Evolutionary conservation across 139 green algal species (phyloP), one percentile per base, ranked within the genome.

Genomic region (Volvox reticuliferus): DNA sequence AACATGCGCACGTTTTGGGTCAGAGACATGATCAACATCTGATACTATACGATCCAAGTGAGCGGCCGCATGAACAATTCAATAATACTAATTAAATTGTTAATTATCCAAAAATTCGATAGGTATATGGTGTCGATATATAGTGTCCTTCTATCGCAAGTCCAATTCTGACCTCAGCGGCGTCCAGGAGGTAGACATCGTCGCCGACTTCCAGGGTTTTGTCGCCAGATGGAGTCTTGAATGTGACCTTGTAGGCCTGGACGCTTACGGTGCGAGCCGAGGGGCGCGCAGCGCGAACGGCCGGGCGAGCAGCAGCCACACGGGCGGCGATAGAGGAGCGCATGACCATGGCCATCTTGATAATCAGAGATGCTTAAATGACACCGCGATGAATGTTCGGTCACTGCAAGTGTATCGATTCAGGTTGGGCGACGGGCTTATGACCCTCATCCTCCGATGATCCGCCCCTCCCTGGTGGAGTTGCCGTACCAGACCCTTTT

Each of bases 141-240:
- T n/a, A n/a, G n/a, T n/a, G n/a, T n/a, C n/a, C n/a, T n/a, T n/a
- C n/a, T n/a, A n/a, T n/a, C n/a, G n/a, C n/a, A n/a, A n/a, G n/a
- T n/a, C n/a, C n/a, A n/a, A 55, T 22, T 17, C 92, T 71, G 28
- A 95, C 94, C 91, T 94, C 93, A 75, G 93, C 89, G 61, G 93
- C 92, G 68, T 94, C 93, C 89, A 97, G 95, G 85, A 97, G 96
- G 95, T 97, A 97, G 76, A 90, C 94, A 91, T 97, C 95, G 3
- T 92, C 90, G 20, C 68, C 20, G 86, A 92, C 92, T 84, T 97
- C 93, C 55, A 96, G 95, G 67, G 91, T 95, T 92, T 96, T 92
- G 67, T 91, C 88, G 65, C 88, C 91, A 77, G 61, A 86, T 78
- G 94, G 94, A 61, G 91, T 95, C 92, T 96, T 95, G 79, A 97